phyloP scores from a whole-genome alignment of 2,329 filamentous ascomycete species.

The Cercospora brassicicola region DNA sequence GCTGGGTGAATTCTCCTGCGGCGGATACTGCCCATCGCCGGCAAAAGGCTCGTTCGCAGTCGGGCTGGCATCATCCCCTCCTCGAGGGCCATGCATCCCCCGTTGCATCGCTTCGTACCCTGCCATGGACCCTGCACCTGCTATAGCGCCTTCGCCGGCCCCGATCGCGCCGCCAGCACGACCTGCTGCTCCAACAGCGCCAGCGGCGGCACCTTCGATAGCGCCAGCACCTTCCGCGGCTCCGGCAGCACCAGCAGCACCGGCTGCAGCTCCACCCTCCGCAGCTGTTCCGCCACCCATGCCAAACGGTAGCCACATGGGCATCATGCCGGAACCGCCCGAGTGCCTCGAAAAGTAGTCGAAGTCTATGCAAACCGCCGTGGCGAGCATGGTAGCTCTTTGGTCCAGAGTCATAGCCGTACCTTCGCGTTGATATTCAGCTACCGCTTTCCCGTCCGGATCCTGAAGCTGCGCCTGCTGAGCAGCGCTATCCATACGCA shows the following conservation, averaged over 20 bases:
- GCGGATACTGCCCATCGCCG: slow-evolving; percentile 14
- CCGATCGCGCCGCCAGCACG: slow-evolving; percentile 41
- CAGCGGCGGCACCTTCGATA: slow-evolving; percentile 43
- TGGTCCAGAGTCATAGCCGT: slow-evolving; percentile 65
- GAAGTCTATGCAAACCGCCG: slow-evolving; percentile 65
- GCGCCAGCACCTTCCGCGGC: slow-evolving; percentile 40
- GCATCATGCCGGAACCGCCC: slow-evolving; percentile 52
- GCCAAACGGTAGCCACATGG: slow-evolving; percentile 50
- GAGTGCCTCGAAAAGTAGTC: slow-evolving; percentile 67
- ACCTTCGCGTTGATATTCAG: slow-evolving; percentile 29
- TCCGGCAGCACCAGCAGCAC: slow-evolving; percentile 31
- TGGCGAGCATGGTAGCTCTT: slow-evolving; percentile 65
- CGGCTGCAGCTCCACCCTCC: slow-evolving; percentile 40
- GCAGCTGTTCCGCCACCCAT: slow-evolving; percentile 39
- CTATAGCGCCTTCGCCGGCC: slow-evolving; percentile 45
- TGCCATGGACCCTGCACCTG: slow-evolving; percentile 59
- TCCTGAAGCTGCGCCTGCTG: slow-evolving; percentile 38
- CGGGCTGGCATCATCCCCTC: slow-evolving; percentile 38
- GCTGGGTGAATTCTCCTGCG: slow-evolving; percentile 21
- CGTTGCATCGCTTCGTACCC: slow-evolving; percentile 65
- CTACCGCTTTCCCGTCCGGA: slow-evolving; percentile 31
- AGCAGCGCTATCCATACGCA: slow-evolving; percentile 63
- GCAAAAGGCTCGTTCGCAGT: slow-evolving; percentile 34
- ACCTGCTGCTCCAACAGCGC: slow-evolving; percentile 32
- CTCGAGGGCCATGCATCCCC: slow-evolving; percentile 42